Percentiles rank a stretch among this genome's conserved stretches.
phyloP scores from a whole-genome alignment of 768 basidiomycete genomes.

The Xerocomellus chrysenteron region DNA sequence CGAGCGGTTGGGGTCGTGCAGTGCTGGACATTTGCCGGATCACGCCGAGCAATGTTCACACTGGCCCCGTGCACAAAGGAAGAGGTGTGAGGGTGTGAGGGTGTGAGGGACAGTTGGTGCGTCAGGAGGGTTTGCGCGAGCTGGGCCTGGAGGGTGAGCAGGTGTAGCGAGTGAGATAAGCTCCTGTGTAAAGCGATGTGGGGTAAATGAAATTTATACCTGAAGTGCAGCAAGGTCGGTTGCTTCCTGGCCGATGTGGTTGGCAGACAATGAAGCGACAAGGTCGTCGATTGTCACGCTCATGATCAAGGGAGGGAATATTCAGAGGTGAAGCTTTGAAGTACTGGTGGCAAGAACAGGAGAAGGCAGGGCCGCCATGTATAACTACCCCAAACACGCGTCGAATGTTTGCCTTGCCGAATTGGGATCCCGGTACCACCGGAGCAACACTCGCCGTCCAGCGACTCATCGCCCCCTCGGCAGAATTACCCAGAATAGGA shows the following conservation, averaged over 20 bases:
- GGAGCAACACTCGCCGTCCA: neutral
- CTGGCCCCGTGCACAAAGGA: constrained; percentile 22
- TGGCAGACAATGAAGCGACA: constrained; percentile 44
- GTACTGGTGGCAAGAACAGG: constrained; percentile 5
- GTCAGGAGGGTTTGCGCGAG: constrained; percentile 43
- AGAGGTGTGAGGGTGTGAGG: constrained; percentile 13
- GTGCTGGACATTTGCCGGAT: constrained; percentile 37
- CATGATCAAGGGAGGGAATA: constrained; percentile 32
- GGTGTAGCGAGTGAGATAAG: constrained; percentile 16
- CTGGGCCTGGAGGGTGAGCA: constrained; percentile 36
- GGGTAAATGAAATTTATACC: constrained; percentile 31
- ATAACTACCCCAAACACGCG: constrained; percentile 26
- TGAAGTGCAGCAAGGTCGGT: constrained; percentile 49
- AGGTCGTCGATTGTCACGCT: constrained; percentile 51
- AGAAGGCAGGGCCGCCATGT: constrained; percentile 9
- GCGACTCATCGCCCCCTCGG: neutral
- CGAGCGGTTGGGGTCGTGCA: constrained; percentile 41
- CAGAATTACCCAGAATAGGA: neutral
- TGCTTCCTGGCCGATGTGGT: constrained; percentile 55
- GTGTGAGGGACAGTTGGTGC: constrained; percentile 30
- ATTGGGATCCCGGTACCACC: constrained; percentile 11
- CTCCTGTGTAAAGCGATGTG: constrained; percentile 9
- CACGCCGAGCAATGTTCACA: constrained; percentile 26
- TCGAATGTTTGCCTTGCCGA: constrained; percentile 1
- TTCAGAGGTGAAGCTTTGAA: neutral